These are phyloP conservation scores for Inonotus obliquus DNA, from an alignment of 1,284 basidiomycete genomes.

Conservation along the genomic window DNA sequence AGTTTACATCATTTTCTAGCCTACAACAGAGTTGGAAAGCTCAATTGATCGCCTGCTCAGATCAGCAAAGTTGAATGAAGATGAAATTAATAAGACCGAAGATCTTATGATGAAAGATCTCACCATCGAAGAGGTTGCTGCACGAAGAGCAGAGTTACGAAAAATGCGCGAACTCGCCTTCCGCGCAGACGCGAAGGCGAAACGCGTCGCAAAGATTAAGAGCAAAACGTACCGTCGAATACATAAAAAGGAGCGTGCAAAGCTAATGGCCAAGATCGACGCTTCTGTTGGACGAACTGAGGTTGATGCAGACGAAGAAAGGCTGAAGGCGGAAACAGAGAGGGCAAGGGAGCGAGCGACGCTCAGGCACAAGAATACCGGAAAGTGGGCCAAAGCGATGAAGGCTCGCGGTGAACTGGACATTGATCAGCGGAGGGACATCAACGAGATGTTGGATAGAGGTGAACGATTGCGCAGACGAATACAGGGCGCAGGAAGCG, in stretches of 20 bases:
- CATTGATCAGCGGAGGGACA: slow-evolving; percentile 63
- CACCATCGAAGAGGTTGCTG: slow-evolving; percentile 77
- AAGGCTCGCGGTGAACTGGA: slow-evolving; percentile 57
- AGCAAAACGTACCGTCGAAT: slow-evolving; percentile 90
- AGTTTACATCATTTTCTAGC: slow-evolving; percentile 35
- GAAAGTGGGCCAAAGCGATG: slow-evolving; percentile 78
- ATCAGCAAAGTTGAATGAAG: slow-evolving; percentile 75
- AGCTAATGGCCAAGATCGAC: slow-evolving; percentile 47
- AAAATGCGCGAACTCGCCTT: slow-evolving; percentile 93
- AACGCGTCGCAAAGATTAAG: slow-evolving; percentile 93
- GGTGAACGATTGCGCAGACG: slow-evolving; percentile 67
- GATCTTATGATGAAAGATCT: slow-evolving; percentile 80
- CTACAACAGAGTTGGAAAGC: slow-evolving; percentile 74
- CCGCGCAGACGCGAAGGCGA: slow-evolving; percentile 88
- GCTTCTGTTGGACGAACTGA: slow-evolving; percentile 46
- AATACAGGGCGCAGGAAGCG: slow-evolving; percentile 59
- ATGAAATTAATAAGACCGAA: slow-evolving; percentile 74
- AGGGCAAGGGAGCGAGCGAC: slow-evolving; percentile 85
- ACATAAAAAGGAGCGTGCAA: slow-evolving; percentile 73
- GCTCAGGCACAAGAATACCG: slow-evolving; percentile 76
- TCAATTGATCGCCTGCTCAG: slow-evolving; percentile 75
- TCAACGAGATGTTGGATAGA: slow-evolving; percentile 75
- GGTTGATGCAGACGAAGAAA: slow-evolving; percentile 49
- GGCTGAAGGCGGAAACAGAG: slow-evolving; percentile 70
- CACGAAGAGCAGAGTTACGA: slow-evolving; percentile 77